Base-by-base conservation (phyloP, 179 eudicot genomes). In the Spergularia azorica region DNA sequence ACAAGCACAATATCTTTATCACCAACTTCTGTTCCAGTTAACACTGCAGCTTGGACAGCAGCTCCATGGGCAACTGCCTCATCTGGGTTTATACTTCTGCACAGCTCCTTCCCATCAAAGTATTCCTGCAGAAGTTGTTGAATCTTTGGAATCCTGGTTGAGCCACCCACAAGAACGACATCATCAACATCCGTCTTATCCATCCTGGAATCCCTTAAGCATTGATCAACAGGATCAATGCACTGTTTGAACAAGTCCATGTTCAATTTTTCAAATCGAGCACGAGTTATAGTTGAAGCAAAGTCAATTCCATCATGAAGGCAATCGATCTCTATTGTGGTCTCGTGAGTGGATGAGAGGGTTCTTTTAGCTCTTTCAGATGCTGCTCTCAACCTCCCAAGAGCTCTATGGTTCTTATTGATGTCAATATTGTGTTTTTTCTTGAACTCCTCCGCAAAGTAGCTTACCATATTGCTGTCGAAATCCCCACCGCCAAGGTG, bases 31-130 rank as follows among this genome's bases (percentile, higher is more conserved):
- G 56, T 51, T 39, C 78, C 74, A 39, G 56, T 51, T 21, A 79
- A 67, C 18, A 67, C 2, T 6, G 81, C 81, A 36, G 77, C 77
- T 3, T 74, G 77, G 26, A 74, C 12, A 1, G 80, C 75, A 21
- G 81, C 81, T 26, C 81, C 81, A 50, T 79, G 56, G 12, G 82
- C 82, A 79, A 79, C 77, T 5, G 74, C 82, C 63, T 79, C 77
- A 61, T 79, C 82, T n/a, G 82, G 82, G 57, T 79, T 79, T 1
- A 79, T 61, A 20, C 64, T 62, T 68, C 48, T 68, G 4, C 74
- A 74, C 0, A 79, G 48, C 15, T 79, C 78, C 36, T 74, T 79
- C 32, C 82, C 75, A 18, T 58, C 18, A 51, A 79, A 79, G 36
- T 32, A 73, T 1, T 73, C 70, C 17, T 73, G 77, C 9, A 79